Percentiles rank a stretch among this genome's conserved stretches.
Conservation (phyloP, 176 grass and related monocot genomes). For the Alopecurus myosuroides region DNA sequence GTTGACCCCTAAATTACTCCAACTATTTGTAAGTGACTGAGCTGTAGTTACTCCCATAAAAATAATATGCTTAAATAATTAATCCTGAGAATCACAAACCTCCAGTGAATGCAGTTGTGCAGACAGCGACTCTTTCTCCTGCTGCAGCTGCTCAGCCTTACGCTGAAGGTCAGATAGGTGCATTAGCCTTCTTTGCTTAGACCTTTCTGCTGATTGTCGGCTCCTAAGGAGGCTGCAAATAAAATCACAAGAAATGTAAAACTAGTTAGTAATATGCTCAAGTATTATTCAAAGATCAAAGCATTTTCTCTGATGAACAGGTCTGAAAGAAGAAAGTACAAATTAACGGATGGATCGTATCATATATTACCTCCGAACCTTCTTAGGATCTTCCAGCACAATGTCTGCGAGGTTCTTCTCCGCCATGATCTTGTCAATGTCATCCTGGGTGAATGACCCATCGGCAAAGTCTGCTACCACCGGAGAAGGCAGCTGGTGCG, state of each 20-base stretch:
- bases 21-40: neutral
- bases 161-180: conserved; percentile 29
- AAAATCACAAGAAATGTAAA: neutral
- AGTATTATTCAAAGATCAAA: too few species aligned
- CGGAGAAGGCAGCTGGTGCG: neutral
- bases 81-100: neutral
- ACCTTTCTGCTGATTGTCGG: neutral
- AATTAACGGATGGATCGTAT: neutral
- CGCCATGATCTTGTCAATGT: neutral
- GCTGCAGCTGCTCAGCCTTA: neutral
- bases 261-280: neutral
- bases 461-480: neutral
- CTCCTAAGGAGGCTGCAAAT: conserved; percentile 42
- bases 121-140: neutral
- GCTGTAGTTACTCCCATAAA: neutral
- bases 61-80: neutral
- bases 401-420: neutral
- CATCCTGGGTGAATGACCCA: neutral
- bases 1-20: neutral
- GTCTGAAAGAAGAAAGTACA: neutral
- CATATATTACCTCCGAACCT: conserved; percentile 42
- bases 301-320: neutral
- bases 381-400: conserved; percentile 34
- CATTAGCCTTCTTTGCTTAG: conserved; percentile 26
- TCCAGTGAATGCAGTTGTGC: neutral